phyloP scores from a whole-genome alignment of 805 yeast species.

The Nakazawaea molendinolei region DNA sequence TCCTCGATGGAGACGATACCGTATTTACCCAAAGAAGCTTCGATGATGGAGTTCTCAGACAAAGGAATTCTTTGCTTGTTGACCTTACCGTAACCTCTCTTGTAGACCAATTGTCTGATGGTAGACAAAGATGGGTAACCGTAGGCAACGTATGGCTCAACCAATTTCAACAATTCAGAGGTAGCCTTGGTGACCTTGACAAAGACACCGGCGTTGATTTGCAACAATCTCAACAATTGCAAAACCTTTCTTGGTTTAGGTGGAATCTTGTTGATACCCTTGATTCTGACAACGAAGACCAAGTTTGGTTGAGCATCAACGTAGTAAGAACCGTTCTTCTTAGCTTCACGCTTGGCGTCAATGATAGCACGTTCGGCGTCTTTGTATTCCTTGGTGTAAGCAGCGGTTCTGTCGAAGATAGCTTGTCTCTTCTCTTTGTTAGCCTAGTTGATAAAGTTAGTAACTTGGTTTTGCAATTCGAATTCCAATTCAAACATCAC shows the following conservation, averaged over 20 bases:
- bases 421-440: conserved; percentile 40
- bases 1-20: conserved; percentile 90
- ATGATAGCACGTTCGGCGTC: conserved; percentile 85
- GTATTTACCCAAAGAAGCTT: conserved; percentile 84
- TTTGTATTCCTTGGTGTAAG: conserved; percentile 91
- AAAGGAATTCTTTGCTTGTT: conserved; percentile 93
- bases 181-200: conserved; percentile 96
- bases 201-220: conserved; percentile 92
- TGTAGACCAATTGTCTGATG: conserved; percentile 88
- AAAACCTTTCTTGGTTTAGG: conserved; percentile 99
- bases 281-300: conserved; percentile 95
- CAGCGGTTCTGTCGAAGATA: conserved; percentile 85
- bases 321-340: conserved; percentile 90
- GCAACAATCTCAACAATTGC: conserved; percentile 88
- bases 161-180: conserved; percentile 82
- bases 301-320: conserved; percentile 93
- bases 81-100: conserved; percentile 97
- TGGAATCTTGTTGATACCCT: conserved; percentile 98
- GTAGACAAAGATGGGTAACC: conserved; percentile 95
- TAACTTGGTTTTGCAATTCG: not conserved
- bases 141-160: conserved; percentile 95
- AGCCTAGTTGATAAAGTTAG: conserved; percentile 24
- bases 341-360: conserved; percentile 88
- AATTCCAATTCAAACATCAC: not conserved
- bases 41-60: conserved; percentile 82